These are phyloP conservation scores for Globisporangium viniferum DNA, from an alignment of 352 stramenopile species.

Conservation along the genomic window DNA sequence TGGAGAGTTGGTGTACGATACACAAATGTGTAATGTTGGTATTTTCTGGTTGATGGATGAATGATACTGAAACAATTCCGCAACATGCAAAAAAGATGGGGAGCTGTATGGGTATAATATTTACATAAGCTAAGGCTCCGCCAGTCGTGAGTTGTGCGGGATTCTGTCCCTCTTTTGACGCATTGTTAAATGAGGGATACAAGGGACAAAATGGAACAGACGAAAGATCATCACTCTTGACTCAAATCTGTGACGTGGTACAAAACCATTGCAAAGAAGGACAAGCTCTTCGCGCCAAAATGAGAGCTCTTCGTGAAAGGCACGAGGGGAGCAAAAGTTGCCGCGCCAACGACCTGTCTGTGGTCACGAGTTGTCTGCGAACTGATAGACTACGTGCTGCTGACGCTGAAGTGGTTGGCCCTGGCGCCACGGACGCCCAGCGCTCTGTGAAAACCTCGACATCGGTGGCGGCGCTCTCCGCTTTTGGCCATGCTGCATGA, in stretches of 20 bases:
- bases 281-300: neutral
- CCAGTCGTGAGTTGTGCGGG: neutral
- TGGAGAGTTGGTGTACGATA: neutral
- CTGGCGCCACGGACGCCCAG: neutral
- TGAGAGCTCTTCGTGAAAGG: neutral
- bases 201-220: neutral
- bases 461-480: neutral
- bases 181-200: neutral
- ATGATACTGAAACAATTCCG: neutral
- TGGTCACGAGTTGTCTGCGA: neutral
- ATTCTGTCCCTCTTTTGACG: neutral
- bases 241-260: constrained; percentile 8
- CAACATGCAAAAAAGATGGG: neutral
- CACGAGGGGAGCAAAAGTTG: neutral
- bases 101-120: neutral
- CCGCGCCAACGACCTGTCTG: neutral
- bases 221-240: constrained; percentile 1
- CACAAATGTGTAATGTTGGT: neutral
- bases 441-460: neutral
- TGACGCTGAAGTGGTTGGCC: neutral
- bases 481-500: no score
- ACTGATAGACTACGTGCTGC: neutral
- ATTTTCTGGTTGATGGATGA: neutral
- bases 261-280: neutral
- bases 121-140: neutral